Evolutionary conservation across 257 asterid genomes (phyloP).

Genomic region (Nicotiana sylvestris): DNA sequence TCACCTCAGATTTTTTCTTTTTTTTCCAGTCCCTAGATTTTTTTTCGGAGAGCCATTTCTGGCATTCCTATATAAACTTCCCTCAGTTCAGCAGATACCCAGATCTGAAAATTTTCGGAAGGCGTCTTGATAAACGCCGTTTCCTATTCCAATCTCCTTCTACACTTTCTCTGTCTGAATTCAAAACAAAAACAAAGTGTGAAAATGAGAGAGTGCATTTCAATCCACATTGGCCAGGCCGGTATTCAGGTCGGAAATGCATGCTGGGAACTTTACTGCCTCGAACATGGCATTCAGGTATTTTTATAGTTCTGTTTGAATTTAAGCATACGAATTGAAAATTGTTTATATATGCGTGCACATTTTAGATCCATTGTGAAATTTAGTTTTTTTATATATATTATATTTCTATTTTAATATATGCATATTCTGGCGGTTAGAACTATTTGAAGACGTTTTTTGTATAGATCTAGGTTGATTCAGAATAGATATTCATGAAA

Average conservation of each 20-base stretch:
- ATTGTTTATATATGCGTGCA: background rate
- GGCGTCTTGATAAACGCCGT: slow-evolving; percentile 37
- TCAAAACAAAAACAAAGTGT: background rate
- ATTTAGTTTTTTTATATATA: background rate
- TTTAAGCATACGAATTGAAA: background rate
- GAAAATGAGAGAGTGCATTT: slow-evolving; percentile 31
- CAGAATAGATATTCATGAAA: background rate
- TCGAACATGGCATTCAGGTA: slow-evolving; percentile 34
- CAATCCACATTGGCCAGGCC: slow-evolving; percentile 31
- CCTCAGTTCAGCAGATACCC: background rate
- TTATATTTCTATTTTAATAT: background rate
- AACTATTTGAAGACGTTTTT: background rate
- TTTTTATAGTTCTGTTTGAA: background rate
- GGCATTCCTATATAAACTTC: background rate
- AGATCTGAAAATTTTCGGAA: slow-evolving; percentile 1
- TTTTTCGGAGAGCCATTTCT: background rate
- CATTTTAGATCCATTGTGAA: background rate
- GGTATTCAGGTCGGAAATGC: slow-evolving; percentile 33
- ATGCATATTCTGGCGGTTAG: background rate
- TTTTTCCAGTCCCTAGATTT: background rate
- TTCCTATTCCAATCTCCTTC: background rate
- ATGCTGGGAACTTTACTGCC: slow-evolving; percentile 31
- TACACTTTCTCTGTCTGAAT: background rate
- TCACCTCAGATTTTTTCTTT: background rate
- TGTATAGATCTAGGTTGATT: background rate